phyloP scores from a whole-genome alignment of 768 basidiomycete species.

The Trametes cubensis region DNA sequence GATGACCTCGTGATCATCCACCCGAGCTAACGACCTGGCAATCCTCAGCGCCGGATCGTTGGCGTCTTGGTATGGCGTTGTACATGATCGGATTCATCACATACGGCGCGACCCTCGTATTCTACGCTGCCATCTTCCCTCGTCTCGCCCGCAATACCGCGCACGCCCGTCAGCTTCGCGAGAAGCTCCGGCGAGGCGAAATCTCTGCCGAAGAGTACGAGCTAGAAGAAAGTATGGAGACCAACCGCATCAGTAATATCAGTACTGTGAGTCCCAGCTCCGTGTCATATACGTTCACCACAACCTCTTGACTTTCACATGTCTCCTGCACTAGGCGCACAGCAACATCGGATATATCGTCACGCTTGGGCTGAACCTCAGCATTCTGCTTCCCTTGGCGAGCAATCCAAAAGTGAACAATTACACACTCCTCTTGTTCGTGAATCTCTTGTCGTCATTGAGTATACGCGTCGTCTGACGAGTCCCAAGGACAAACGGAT shows the following conservation, averaged over 20 bases:
- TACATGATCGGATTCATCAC: slow-evolving; percentile 81
- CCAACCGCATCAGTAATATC: slow-evolving; percentile 84
- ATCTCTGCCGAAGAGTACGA: slow-evolving; percentile 67
- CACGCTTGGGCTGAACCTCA: slow-evolving; percentile 65
- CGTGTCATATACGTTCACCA: no score
- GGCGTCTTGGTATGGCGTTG: slow-evolving; percentile 76
- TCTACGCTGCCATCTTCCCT: slow-evolving; percentile 79
- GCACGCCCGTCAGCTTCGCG: slow-evolving; percentile 56
- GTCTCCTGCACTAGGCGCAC: slow-evolving; percentile 47
- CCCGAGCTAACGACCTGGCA: no score
- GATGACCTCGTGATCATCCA: not conserved
- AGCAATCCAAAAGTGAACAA: slow-evolving; percentile 69
- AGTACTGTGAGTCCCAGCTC: slow-evolving; percentile 56
- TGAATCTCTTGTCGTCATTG: slow-evolving; percentile 10
- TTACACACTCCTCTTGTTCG: slow-evolving; percentile 72
- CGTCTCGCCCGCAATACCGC: slow-evolving; percentile 79
- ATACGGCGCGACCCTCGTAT: slow-evolving; percentile 81
- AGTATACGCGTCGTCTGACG: not conserved
- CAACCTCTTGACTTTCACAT: no score
- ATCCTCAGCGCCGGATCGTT: slow-evolving; percentile 53
- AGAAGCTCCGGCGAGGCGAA: slow-evolving; percentile 61
- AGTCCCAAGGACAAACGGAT: slow-evolving; percentile 59
- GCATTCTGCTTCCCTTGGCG: slow-evolving; percentile 65
- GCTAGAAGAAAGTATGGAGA: slow-evolving; percentile 74
- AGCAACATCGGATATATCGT: slow-evolving; percentile 77